Evolutionary conservation across 768 basidiomycete genomes (phyloP).

Genomic region (Podaxis sp.): DNA sequence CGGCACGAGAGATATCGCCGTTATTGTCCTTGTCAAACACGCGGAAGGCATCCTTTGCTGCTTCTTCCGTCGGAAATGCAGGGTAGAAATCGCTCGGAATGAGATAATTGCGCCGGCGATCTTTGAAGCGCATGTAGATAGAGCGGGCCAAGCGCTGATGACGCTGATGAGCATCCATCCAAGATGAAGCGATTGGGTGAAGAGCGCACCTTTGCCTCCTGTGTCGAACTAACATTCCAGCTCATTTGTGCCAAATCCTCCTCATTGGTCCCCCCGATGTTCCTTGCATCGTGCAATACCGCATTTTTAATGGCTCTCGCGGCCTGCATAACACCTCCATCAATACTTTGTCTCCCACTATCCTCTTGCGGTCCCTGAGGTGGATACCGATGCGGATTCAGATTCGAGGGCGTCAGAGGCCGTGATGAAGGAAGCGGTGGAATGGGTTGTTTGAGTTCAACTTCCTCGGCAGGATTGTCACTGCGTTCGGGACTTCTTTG

Average conservation of each 20-base stretch:
- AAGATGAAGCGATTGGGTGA: not conserved
- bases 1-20: constrained; percentile 70
- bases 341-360: constrained; percentile 24
- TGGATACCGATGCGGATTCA: constrained; percentile 36
- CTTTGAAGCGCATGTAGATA: constrained; percentile 60
- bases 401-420: constrained; percentile 16
- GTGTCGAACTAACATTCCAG: constrained; percentile 51
- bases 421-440: not conserved
- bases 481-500: not conserved
- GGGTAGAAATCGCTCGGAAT: constrained; percentile 66
- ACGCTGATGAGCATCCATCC: not conserved
- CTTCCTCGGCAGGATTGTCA: constrained; percentile 10
- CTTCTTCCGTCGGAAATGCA: constrained; percentile 53
- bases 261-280: constrained; percentile 46
- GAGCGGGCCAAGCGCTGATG: constrained; percentile 61
- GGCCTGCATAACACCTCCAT: constrained; percentile 46
- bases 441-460: constrained; percentile 14
- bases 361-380: constrained; percentile 19
- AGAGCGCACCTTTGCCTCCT: constrained; percentile 62
- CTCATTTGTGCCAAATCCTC: constrained; percentile 36
- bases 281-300: constrained; percentile 72
- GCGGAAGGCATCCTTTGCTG: constrained; percentile 64
- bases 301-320: constrained; percentile 66
- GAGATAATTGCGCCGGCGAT: constrained; percentile 53
- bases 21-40: constrained; percentile 76